Evolutionary conservation across 2,329 filamentous ascomycete genomes (phyloP), one percentile per base, ranked within the genome.

Genomic region (Hypoxylon sp.): DNA sequence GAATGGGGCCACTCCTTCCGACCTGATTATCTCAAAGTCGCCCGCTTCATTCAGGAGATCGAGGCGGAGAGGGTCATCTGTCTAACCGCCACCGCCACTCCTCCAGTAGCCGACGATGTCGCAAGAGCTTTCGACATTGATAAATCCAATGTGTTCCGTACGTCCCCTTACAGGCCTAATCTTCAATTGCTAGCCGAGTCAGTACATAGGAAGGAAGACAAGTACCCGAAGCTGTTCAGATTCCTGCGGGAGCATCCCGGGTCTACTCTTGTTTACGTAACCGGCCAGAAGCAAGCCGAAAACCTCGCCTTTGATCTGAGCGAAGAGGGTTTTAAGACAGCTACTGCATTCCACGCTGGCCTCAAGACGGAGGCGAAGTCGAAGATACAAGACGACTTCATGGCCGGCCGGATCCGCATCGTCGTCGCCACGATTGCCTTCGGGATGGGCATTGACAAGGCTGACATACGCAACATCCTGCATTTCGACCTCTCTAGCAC

Each of bases 231-330:
- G 44, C 71, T 86, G 10, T 78, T 80, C 32, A 62, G 73, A 0
- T 88, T 88, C 62, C 74, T 89, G 7, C 75, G 74, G 30, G 66
- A 78, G 0, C 79, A 88, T 57, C 76, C 79, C 1, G 87, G 87
- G 0, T 78, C 87, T 2, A 85, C 85, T 0, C 84, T 89, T 20
- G 79, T 90, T 11, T 90, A 89, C 56, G 85, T 88, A 1, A 88
- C 86, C 0, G 71, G 84, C 0, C 87, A 88, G 60, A 82, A 80
- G 70, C 81, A 85, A 67, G 79, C 85, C 0, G 83, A 82, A 59
- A 46, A 56, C 0, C 71, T 86, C 6, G 82, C 83, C 1, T 37
- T 60, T 1, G 67, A 74, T 1, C 69, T 87, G 1, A 67, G 62
- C 0, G 59, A 61, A 0, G 60, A 79, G 4, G 77, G 78, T 0